Evolutionary conservation across 129 eudicot genomes (phyloP).

Genomic region (Apium graveolens): DNA sequence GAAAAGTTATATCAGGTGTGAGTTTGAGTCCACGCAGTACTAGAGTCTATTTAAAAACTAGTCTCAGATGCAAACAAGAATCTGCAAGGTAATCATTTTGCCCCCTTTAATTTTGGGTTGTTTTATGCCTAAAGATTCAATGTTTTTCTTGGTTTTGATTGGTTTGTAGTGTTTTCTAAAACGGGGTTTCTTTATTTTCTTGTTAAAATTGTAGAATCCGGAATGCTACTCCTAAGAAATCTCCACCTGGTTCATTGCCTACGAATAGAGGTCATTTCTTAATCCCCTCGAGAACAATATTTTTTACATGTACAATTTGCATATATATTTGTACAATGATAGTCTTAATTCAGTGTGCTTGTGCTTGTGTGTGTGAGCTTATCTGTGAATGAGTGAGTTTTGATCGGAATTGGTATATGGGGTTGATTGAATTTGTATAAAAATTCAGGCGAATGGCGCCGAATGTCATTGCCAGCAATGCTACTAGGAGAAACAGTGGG

Average conservation of each 20-base stretch:
- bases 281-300: not conserved
- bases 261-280: constrained; percentile 33
- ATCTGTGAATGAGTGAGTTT: not conserved
- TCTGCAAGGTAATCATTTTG: constrained; percentile 46
- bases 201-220: constrained; percentile 36
- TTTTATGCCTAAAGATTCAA: not conserved
- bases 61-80: constrained; percentile 79
- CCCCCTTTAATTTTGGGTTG: not conserved
- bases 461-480: constrained; percentile 95
- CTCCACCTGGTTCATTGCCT: constrained; percentile 68
- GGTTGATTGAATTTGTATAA: not conserved
- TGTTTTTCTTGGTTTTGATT: not conserved
- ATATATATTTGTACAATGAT: not conserved
- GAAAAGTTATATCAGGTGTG: constrained; percentile 48
- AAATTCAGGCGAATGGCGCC: constrained; percentile 67
- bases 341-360: not conserved
- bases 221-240: constrained; percentile 44
- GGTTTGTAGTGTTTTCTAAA: constrained; percentile 2
- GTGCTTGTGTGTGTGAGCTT: not conserved
- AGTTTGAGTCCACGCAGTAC: constrained; percentile 67
- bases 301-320: not conserved
- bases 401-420: not conserved
- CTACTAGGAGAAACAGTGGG: constrained; percentile 76
- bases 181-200: constrained; percentile 2
- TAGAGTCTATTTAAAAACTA: constrained; percentile 53